Evolutionary conservation across 495 filamentous ascomycete genomes (phyloP), one percentile per base, ranked within the genome.

Genomic region (Aspergillus haitiensis): DNA sequence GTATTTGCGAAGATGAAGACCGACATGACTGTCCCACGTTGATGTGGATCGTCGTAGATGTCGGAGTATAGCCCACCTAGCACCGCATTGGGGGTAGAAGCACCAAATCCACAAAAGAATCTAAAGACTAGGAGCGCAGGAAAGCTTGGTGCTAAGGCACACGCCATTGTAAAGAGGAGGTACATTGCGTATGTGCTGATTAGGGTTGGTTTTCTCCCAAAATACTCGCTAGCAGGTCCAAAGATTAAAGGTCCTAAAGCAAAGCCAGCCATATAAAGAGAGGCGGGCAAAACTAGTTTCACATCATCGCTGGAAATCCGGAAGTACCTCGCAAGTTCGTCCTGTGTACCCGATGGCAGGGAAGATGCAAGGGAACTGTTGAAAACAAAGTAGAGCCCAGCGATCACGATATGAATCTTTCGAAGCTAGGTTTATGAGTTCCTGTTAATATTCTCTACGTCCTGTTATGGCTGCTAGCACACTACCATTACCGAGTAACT

Each of bases 181-280:
- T 74, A 79, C 12, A 70, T 46, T 18, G 61, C 9, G 58, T 88
- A 90, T 5, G 83, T 80, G 13, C 59, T 66, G 3, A 83, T 70
- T 64, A 85, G 83, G 18, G 87, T 77, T 7, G 72, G 64, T 64
- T 77, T 81, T n/a, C 88, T 78, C 13, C 87, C 87, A 59, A 82
- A 82, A 16, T 80, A 72, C 64, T 90, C 88, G 65, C 83, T 86
- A n/a, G 89, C 62, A 0, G 87, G 87, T 0, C 80, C 84, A 70
- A 86, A 87, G 2, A 84, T 50, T 6, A 87, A 56, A 6, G 86
- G 84, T 0, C 84, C 85, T 35, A 83, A 68, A 9, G 80, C 71
- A 58, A 86, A 87, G 2, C 84, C 87, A 18, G 85, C 73, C 0
- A 90, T 73, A 58, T 82, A 89, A 1, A 88, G 81, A 0, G 86